Conservation (phyloP, 495 filamentous ascomycete genomes). For the Neurospora sp. region DNA sequence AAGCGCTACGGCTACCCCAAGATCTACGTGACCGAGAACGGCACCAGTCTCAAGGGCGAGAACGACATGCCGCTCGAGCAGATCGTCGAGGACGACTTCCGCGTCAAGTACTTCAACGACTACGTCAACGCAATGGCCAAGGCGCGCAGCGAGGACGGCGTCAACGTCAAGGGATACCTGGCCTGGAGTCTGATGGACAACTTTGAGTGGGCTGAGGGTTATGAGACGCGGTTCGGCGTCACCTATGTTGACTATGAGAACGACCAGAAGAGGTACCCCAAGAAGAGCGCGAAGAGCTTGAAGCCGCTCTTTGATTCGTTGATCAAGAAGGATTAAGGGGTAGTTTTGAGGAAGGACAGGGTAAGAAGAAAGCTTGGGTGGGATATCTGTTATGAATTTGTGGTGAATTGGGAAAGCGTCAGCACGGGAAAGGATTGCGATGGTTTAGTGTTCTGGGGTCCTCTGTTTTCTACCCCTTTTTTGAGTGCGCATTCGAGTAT, state of each 20-base stretch:
- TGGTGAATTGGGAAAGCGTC: background rate
- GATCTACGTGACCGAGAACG: constrained; percentile 79
- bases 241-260: constrained; percentile 69
- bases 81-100: constrained; percentile 65
- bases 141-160: constrained; percentile 55
- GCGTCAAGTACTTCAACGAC: constrained; percentile 61
- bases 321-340: constrained; percentile 36
- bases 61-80: constrained; percentile 61
- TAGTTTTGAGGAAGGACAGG: background rate
- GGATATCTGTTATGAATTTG: background rate
- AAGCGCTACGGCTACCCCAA: constrained; percentile 62
- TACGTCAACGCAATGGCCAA: constrained; percentile 65
- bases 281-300: constrained; percentile 65
- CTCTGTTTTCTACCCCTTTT: background rate
- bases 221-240: constrained; percentile 72
- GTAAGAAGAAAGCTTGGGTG: background rate
- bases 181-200: constrained; percentile 68
- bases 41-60: constrained; percentile 68
- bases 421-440: background rate
- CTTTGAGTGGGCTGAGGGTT: constrained; percentile 67
- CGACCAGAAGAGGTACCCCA: constrained; percentile 64
- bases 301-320: constrained; percentile 50
- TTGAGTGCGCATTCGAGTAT: background rate
- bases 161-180: constrained; percentile 63
- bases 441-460: background rate